These are phyloP conservation scores for Parathielavia appendiculata DNA, from an alignment of 495 filamentous ascomycete species.

Conservation along the genomic window DNA sequence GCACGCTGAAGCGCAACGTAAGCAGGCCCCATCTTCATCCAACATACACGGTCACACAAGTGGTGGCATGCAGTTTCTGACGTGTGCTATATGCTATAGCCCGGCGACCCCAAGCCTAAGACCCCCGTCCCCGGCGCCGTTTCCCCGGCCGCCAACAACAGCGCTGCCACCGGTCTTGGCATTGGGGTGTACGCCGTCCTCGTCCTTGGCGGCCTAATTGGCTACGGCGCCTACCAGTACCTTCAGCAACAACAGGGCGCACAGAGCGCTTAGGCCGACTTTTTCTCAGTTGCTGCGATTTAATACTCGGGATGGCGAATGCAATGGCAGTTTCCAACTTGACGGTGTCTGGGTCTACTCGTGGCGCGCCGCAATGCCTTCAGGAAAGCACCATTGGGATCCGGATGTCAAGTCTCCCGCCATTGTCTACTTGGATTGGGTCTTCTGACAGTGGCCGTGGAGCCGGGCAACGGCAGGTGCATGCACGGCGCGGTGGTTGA, in stretches of 20 bases:
- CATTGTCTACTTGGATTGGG: background rate
- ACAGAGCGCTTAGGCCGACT: slow-evolving; percentile 26
- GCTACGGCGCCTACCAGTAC: slow-evolving; percentile 85
- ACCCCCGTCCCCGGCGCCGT: slow-evolving; percentile 41
- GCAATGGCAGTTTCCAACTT: background rate
- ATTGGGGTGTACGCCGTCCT: slow-evolving; percentile 79
- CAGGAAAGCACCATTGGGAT: background rate
- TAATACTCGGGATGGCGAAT: background rate
- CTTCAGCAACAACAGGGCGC: slow-evolving; percentile 56
- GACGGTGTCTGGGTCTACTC: slow-evolving; percentile 5
- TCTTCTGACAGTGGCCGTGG: background rate
- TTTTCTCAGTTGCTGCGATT: background rate
- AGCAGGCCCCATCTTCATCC: background rate
- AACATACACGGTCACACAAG: background rate
- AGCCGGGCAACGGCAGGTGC: background rate
- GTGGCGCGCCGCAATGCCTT: background rate
- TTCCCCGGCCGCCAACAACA: slow-evolving; percentile 47
- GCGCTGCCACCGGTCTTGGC: slow-evolving; percentile 53
- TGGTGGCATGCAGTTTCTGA: background rate
- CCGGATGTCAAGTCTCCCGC: background rate
- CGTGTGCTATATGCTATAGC: slow-evolving; percentile 51
- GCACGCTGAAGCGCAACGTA: slow-evolving; percentile 82
- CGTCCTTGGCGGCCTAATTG: slow-evolving; percentile 68
- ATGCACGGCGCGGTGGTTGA: background rate
- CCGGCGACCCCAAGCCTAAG: slow-evolving; percentile 77